Base-by-base conservation (phyloP, 202 grass and related monocot species). In the Brachypodium distachyon region DNA sequence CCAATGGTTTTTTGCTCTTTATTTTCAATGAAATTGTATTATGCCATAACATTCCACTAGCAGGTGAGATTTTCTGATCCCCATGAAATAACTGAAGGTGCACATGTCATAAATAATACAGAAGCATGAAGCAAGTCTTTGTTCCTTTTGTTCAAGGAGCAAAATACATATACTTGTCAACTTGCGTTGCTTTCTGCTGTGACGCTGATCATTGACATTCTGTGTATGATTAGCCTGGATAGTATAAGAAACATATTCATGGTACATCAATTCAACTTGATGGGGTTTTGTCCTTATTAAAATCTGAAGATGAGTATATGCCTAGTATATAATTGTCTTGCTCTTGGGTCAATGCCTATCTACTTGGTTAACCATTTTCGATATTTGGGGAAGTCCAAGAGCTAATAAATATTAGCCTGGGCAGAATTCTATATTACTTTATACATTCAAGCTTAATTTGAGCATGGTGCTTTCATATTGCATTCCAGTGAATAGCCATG, bases 261-360 rank as follows among this genome's bases (percentile, higher is more conserved):
- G 41, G 37, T 60, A 79, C 55, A 80, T 70, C 36, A 79, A 80
- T 77, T 80, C 81, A 76, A 76, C 31, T 80, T 5, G 46, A 48
- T 70, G 2, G 48, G 67, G 73, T 82, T 70, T 49, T 48, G 7
- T 84, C 62, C 54, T 76, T 64, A 80, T 84, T 80, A 62, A 75
- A 79, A 64, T 1, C 44, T 65, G 62, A 25, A 22, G n/a, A 41
- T 69, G 54, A 40, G 55, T 62, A 69, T 62, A 69, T 43, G 17
- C 29, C 11, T 47, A 63, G 55, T 48, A 57, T 59, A 63, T 32
- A 48, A 47, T 63, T 47, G 37, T 75, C 27, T 78, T 68, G 36
- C 17, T 75, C 27, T 77, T 68, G 44, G 18, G 38, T 64, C 55
- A 63, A 53, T 79, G 44, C 43, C 61, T 32, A 80, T 69, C 69